Conservation (phyloP, 78 protist genomes). For the Goniomonas avonlea region DNA sequence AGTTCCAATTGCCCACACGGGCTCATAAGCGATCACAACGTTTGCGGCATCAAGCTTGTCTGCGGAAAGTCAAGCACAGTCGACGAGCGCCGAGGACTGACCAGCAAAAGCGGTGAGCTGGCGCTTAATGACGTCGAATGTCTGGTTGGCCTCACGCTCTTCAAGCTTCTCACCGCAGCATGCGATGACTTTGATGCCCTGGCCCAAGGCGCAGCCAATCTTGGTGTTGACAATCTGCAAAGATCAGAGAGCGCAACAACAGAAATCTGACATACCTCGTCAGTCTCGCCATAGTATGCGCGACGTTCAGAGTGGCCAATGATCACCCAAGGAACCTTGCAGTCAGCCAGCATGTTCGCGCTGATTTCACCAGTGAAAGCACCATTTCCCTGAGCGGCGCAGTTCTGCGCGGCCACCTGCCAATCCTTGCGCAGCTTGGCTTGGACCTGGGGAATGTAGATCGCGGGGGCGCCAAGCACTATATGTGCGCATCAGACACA, state of each 20-base stretch:
- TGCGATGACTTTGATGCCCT: conserved; percentile 75
- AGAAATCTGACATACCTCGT: too few relatives aligned
- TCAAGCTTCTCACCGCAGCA: conserved; percentile 94
- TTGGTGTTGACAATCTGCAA: conserved; percentile 20
- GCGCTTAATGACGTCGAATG: conserved; percentile 11
- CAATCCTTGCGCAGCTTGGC: background rate
- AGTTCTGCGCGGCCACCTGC: conserved; percentile 21
- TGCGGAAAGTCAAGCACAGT: too few relatives aligned
- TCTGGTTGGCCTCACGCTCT: conserved; percentile 74
- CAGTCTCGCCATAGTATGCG: conserved; percentile 71
- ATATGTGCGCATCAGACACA: conserved; percentile 6
- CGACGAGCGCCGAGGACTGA: too few relatives aligned
- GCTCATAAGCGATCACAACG: conserved; percentile 84
- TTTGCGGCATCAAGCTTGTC: background rate
- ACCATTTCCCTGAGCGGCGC: conserved; percentile 6
- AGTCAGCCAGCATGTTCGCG: background rate
- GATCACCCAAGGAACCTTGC: conserved; percentile 46
- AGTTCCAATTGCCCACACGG: conserved; percentile 99
- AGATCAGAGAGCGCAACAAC: too few relatives aligned
- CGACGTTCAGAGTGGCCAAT: conserved; percentile 98
- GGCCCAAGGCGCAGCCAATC: conserved; percentile 50
- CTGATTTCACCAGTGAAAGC: conserved; percentile 34
- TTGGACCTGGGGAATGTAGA: background rate
- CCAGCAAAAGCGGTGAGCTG: conserved; percentile 8
- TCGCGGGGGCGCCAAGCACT: background rate